Conservation (phyloP, 2,329 filamentous ascomycete species). For the Talaromyces verruculosus region DNA sequence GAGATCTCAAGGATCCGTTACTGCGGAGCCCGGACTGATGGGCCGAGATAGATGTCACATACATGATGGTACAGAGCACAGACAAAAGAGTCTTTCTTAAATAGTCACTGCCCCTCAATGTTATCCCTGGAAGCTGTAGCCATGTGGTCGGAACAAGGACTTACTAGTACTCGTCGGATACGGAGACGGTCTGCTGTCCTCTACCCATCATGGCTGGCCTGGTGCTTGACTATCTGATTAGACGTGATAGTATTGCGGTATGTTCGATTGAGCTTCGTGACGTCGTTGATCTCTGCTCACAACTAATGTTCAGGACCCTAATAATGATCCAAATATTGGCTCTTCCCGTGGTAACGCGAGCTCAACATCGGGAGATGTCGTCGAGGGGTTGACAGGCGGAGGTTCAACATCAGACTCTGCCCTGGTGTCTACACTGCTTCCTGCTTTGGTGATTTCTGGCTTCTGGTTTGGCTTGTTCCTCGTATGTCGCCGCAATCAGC, state of each 20-base stretch:
- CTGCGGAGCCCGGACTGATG: not conserved
- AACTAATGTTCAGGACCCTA: constrained; percentile 32
- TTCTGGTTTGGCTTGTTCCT: constrained; percentile 49
- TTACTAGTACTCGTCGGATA: not conserved
- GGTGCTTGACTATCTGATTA: not conserved
- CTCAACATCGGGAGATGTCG: constrained; percentile 34
- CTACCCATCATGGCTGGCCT: constrained; percentile 18
- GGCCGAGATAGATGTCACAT: not conserved
- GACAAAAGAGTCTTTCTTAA: not conserved
- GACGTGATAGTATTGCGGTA: constrained; percentile 19
- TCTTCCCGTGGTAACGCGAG: constrained; percentile 43
- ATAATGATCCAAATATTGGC: constrained; percentile 44
- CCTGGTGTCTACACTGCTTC: constrained; percentile 51
- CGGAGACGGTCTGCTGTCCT: not conserved
- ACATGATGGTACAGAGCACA: not conserved
- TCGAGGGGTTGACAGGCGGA: constrained; percentile 28
- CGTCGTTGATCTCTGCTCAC: not conserved
- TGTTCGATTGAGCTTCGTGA: not conserved
- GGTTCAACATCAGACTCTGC: constrained; percentile 53
- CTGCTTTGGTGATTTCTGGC: constrained; percentile 45
- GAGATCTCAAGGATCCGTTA: not conserved
- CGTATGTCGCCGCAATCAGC: constrained; percentile 46
- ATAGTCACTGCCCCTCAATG: not conserved
- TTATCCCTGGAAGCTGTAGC: not conserved
- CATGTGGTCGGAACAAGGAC: not conserved